phyloP scores from a whole-genome alignment of 352 stramenopile species.

The Globisporangium camurandrum region DNA sequence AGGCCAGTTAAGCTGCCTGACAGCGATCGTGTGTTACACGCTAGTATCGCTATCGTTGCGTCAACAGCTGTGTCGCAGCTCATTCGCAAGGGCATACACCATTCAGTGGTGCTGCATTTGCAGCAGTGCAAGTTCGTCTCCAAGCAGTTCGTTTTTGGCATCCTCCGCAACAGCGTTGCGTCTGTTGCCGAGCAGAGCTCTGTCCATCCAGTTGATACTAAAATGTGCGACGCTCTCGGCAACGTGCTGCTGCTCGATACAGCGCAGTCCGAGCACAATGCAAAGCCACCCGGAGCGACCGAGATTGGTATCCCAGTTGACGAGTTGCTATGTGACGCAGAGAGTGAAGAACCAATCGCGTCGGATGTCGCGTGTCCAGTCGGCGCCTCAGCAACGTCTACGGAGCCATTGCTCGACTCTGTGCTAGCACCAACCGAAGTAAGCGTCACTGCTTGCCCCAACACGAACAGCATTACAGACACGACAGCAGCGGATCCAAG shows the following conservation, averaged over 20 bases:
- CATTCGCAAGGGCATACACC: constrained; percentile 8
- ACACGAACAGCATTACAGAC: no score
- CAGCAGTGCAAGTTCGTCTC: constrained; percentile 7
- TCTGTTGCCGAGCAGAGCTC: not conserved
- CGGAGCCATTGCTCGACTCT: no score
- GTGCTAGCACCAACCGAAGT: no score
- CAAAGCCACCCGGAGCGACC: no score
- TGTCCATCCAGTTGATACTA: not conserved
- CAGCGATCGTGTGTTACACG: no score
- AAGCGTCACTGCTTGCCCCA: no score
- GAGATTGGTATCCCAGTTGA: no score
- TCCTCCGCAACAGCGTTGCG: not conserved
- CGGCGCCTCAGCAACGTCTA: no score
- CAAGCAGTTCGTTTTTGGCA: constrained; percentile 7
- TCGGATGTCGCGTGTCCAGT: no score
- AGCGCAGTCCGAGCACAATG: not conserved
- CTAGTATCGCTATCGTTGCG: constrained; percentile 1
- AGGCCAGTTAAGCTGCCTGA: no score
- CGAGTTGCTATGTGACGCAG: no score
- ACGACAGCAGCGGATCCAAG: not conserved
- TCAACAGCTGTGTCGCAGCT: constrained; percentile 1
- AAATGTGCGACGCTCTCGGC: not conserved
- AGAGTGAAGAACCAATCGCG: no score
- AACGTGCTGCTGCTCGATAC: not conserved
- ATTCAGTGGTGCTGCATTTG: constrained; percentile 8